A percentile compares a stretch with the other conserved stretches of the same genome.
Evolutionary conservation across 495 filamentous ascomycete genomes (phyloP).

Genomic region (Penicillium flavigenum): DNA sequence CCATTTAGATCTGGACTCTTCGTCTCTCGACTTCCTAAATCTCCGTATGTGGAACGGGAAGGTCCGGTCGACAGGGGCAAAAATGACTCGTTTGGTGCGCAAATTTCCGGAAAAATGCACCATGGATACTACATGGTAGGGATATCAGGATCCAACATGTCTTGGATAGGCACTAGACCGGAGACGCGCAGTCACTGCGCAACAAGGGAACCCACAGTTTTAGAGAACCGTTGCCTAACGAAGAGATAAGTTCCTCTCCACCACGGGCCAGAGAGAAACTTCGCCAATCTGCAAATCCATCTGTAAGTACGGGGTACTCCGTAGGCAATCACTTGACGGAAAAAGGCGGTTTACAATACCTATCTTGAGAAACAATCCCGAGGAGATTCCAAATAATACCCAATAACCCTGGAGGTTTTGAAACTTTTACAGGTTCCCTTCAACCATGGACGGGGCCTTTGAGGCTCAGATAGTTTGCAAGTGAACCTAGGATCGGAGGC

Average conservation of each 20-base stretch:
- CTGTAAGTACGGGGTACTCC: not conserved
- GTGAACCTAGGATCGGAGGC: conserved; percentile 7
- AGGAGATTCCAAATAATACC: not conserved
- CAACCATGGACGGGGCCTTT: not conserved
- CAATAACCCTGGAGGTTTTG: not conserved
- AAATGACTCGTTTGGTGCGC: conserved; percentile 6
- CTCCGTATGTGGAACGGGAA: conserved; percentile 7
- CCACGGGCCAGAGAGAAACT: not conserved
- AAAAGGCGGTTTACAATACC: no score
- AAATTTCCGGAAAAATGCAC: not conserved
- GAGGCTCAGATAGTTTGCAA: not conserved
- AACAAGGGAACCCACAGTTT: not conserved
- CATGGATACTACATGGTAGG: not conserved
- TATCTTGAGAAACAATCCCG: not conserved
- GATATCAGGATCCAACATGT: conserved; percentile 1
- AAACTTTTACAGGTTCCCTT: not conserved
- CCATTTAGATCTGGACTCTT: not conserved
- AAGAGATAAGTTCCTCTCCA: not conserved
- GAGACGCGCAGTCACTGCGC: conserved; percentile 12
- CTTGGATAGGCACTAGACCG: conserved; percentile 4
- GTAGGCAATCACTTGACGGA: not conserved
- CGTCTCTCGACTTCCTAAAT: not conserved
- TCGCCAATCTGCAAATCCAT: not conserved
- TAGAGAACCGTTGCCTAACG: not conserved
- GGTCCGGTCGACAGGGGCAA: not conserved